A percentile compares a stretch with the other conserved stretches of the same genome.
phyloP scores from a whole-genome alignment of 1,139 yeast species.

The Saccharomyces hybrid region DNA sequence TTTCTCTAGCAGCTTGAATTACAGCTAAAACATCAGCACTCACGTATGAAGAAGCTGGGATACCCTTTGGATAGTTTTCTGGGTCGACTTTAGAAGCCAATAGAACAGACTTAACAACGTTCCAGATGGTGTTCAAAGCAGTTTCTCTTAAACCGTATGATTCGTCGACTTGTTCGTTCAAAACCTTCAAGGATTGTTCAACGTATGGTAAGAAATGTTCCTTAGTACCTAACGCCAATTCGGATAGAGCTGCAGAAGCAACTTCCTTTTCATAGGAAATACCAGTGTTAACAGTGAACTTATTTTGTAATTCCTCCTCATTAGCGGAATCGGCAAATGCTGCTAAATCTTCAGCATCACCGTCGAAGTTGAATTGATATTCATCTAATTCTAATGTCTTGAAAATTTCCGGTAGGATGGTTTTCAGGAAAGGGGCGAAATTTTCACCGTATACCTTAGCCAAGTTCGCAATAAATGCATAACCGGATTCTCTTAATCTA shows the following conservation, averaged over 20 bases:
- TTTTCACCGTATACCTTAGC: constrained; percentile 92
- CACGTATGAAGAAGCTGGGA: constrained; percentile 56
- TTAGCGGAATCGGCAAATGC: constrained; percentile 32
- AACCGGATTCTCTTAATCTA: constrained; percentile 89
- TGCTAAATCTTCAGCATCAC: constrained; percentile 37
- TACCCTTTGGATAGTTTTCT: constrained; percentile 61
- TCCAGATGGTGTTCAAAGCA: constrained; percentile 78
- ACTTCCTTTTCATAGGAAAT: constrained; percentile 94
- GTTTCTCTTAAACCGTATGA: constrained; percentile 90
- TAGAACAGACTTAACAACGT: constrained; percentile 61
- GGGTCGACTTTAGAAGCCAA: constrained; percentile 49
- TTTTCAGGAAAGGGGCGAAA: constrained; percentile 77
- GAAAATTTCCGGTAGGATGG: constrained; percentile 76
- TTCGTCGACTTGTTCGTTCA: constrained; percentile 70
- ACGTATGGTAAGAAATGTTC: constrained; percentile 71
- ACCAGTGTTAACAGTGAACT: constrained; percentile 85
- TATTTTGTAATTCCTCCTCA: constrained; percentile 55
- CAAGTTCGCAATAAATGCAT: constrained; percentile 89
- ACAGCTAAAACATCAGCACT: constrained; percentile 52
- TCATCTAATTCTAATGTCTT: constrained; percentile 80
- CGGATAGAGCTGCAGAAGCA: constrained; percentile 89
- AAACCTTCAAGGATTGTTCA: constrained; percentile 57
- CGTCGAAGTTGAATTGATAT: constrained; percentile 43
- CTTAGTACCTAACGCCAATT: constrained; percentile 81
- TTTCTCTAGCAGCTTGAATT: constrained; percentile 57